Evolutionary conservation across 2,329 filamentous ascomycete species (phyloP).

Genomic region (Fusarium transvaalense): DNA sequence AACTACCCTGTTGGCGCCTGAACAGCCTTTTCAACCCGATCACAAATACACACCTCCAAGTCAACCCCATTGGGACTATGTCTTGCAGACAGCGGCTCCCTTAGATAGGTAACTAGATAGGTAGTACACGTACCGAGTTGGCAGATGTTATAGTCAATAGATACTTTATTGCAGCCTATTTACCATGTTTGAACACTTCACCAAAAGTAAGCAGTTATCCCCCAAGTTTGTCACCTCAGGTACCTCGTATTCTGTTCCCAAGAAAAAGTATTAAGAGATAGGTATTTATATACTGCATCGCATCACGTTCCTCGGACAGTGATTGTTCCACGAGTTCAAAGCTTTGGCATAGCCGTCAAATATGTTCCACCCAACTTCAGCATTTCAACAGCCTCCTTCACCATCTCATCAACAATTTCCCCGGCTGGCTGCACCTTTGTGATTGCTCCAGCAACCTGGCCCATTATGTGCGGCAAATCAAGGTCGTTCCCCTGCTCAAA

Average conservation of each 20-base stretch:
- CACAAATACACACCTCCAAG: no score
- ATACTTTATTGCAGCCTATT: no score
- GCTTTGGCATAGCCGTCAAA: conserved; percentile 59
- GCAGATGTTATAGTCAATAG: no score
- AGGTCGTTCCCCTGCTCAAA: conserved; percentile 85
- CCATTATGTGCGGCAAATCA: conserved; percentile 92
- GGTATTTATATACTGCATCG: background rate
- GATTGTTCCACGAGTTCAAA: conserved; percentile 40
- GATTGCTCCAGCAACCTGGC: conserved; percentile 87
- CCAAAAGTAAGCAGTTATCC: no score
- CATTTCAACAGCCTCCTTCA: conserved; percentile 77
- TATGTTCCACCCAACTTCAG: conserved; percentile 73
- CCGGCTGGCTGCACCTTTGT: conserved; percentile 81
- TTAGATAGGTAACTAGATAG: no score
- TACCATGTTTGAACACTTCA: no score
- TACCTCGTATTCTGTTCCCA: background rate
- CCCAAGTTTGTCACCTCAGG: no score
- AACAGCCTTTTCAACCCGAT: no score
- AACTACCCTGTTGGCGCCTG: no score
- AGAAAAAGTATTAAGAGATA: background rate
- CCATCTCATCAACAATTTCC: conserved; percentile 92
- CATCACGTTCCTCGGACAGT: background rate
- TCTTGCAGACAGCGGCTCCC: no score
- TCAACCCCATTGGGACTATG: no score
- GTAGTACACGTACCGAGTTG: no score